A percentile compares a stretch with the other conserved stretches of the same genome.
phyloP scores from a whole-genome alignment of 495 filamentous ascomycete genomes.

The Aspergillus sparsus region DNA sequence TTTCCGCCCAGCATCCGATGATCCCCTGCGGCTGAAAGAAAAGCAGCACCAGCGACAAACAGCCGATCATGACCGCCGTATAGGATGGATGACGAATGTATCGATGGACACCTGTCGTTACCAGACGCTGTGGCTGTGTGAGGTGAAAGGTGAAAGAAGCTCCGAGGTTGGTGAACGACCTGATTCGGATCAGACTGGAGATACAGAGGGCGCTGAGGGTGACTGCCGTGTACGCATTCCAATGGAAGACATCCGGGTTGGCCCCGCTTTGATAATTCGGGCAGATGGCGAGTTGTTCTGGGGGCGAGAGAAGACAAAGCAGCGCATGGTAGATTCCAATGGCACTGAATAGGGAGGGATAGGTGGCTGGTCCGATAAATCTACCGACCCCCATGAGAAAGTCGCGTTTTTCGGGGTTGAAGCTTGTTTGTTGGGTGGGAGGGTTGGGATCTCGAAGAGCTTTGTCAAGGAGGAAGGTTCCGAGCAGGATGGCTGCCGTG shows the following conservation, averaged over 20 bases:
- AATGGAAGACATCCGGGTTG: not conserved
- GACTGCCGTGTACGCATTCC: not conserved
- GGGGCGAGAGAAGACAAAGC: not conserved
- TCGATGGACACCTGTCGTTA: conserved; percentile 2
- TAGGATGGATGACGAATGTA: conserved; percentile 7
- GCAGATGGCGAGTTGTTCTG: not conserved
- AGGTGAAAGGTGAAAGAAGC: conserved; percentile 10
- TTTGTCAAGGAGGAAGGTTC: not conserved
- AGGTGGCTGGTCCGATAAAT: not conserved
- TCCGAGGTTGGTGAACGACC: not conserved
- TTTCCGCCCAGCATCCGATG: not conserved
- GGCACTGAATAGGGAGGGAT: not conserved
- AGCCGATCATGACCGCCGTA: not conserved
- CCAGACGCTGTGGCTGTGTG: not conserved
- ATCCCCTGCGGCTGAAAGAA: not conserved
- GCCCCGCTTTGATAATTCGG: not conserved
- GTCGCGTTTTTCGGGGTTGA: not conserved
- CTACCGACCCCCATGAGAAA: conserved; percentile 1
- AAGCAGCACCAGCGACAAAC: not conserved
- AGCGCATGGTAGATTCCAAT: conserved; percentile 1
- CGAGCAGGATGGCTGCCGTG: not conserved
- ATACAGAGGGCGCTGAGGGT: not conserved
- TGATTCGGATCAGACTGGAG: not conserved
- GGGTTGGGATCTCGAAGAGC: conserved; percentile 7
- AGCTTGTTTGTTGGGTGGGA: not conserved